These are phyloP conservation scores for Dacryopinax spathularia DNA, from an alignment of 768 basidiomycete genomes.

Conservation along the genomic window DNA sequence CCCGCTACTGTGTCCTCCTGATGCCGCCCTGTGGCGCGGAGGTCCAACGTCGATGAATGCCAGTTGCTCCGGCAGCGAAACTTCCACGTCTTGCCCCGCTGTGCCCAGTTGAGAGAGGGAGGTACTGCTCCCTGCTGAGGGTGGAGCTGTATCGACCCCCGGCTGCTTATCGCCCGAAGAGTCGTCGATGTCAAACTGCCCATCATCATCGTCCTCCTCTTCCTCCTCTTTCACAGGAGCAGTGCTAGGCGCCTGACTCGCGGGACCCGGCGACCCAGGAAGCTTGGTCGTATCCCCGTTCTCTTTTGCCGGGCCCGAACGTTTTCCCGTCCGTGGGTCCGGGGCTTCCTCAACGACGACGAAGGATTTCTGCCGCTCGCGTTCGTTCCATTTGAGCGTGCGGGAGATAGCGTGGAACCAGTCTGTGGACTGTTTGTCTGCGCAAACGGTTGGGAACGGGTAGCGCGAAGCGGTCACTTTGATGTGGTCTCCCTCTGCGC, in stretches of 20 bases:
- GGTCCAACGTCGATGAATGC: not conserved
- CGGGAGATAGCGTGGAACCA: conserved; percentile 98
- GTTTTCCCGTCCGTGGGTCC: conserved; percentile 23
- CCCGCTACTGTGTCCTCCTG: not conserved
- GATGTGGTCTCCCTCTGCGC: conserved; percentile 93
- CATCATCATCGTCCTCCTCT: conserved; percentile 47
- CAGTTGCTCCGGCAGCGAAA: not conserved
- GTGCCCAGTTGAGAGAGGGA: not conserved
- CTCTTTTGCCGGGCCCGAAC: not conserved
- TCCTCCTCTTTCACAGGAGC: conserved; percentile 22
- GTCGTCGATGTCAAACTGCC: conserved; percentile 89
- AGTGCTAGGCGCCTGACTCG: conserved; percentile 8
- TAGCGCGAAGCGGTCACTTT: conserved; percentile 94
- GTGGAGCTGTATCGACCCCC: conserved; percentile 8
- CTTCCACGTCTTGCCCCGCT: not conserved
- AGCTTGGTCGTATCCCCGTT: conserved; percentile 6
- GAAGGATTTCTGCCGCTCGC: conserved; percentile 95
- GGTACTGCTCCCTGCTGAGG: conserved; percentile 4
- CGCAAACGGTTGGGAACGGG: conserved; percentile 97
- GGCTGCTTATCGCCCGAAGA: conserved; percentile 39
- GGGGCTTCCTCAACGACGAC: conserved; percentile 91
- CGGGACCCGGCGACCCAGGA: conserved; percentile 5
- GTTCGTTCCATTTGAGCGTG: conserved; percentile 97
- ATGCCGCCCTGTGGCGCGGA: conserved; percentile 10
- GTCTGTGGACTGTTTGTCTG: conserved; percentile 92